These are phyloP conservation scores for Lipomyces mesembrius DNA, from an alignment of 805 yeast genomes.

Conservation along the genomic window DNA sequence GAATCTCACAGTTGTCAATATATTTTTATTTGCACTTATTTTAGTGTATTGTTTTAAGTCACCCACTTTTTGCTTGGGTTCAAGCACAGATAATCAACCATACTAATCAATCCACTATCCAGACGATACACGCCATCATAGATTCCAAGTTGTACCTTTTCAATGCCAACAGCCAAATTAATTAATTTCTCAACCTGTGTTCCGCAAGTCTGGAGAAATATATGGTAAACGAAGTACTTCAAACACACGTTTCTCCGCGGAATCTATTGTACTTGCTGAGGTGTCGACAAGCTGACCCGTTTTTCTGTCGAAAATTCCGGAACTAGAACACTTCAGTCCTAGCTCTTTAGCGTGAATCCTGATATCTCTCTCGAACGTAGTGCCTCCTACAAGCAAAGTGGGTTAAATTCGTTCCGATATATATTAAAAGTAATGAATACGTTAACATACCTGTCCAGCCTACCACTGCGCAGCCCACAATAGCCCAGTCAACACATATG, in stretches of 20 bases:
- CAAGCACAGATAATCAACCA: too few relatives aligned
- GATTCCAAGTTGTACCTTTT: too few relatives aligned
- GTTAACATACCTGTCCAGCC: constrained; percentile 38
- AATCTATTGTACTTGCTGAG: constrained; percentile 27
- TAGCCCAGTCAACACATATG: constrained; percentile 33
- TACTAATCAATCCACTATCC: too few relatives aligned
- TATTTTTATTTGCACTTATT: background rate
- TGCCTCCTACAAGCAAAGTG: constrained; percentile 20
- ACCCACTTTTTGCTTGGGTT: too few relatives aligned
- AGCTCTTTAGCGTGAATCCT: constrained; percentile 20
- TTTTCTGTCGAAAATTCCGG: constrained; percentile 25
- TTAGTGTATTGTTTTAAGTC: background rate
- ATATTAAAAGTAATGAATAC: background rate
- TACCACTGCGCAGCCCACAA: constrained; percentile 34
- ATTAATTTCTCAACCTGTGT: constrained; percentile 27
- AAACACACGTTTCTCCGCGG: constrained; percentile 34
- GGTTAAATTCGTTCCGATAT: background rate
- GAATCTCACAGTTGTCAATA: constrained; percentile 25
- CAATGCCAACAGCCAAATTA: too few relatives aligned
- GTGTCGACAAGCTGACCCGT: constrained; percentile 28
- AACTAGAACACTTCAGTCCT: constrained; percentile 28
- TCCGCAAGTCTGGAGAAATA: constrained; percentile 33
- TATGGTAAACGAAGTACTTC: constrained; percentile 29
- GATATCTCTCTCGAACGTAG: constrained; percentile 37
- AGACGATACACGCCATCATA: too few relatives aligned